phyloP scores from a whole-genome alignment of 768 basidiomycete genomes.

The Leccinum longicurvipes region DNA sequence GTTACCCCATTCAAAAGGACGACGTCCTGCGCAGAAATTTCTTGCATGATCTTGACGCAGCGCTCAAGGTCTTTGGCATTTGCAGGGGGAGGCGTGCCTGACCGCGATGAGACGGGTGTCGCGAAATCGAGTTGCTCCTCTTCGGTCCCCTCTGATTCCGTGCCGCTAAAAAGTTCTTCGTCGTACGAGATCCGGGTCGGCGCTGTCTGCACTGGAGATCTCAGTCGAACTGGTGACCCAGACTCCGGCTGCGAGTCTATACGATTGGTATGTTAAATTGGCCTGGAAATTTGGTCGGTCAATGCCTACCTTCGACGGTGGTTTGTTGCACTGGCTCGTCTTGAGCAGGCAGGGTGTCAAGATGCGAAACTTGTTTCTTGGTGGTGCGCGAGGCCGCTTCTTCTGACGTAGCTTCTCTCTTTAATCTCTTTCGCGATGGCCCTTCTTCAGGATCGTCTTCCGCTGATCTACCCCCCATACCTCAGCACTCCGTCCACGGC shows the following conservation, averaged over 20 bases:
- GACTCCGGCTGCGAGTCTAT: conserved; percentile 3
- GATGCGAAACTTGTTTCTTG: not conserved
- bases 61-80: conserved; percentile 18
- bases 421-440: conserved; percentile 17
- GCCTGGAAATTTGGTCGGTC: not conserved
- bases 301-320: not conserved
- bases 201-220: not conserved
- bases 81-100: conserved; percentile 18
- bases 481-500: not conserved
- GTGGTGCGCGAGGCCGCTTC: not conserved
- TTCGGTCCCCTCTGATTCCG: conserved; percentile 25
- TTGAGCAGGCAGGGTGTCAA: not conserved
- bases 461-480: not conserved
- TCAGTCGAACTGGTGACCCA: not conserved
- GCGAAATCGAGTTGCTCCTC: conserved; percentile 16
- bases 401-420: not conserved
- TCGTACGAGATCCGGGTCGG: not conserved
- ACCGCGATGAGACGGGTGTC: conserved; percentile 24
- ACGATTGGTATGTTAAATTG: too few species aligned
- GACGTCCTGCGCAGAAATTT: conserved; percentile 19
- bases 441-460: conserved; percentile 8
- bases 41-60: conserved; percentile 26
- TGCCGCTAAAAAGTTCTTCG: conserved; percentile 14
- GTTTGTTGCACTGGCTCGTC: not conserved
- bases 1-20: conserved; percentile 8